Conservation (phyloP, 495 filamentous ascomycete species). For the Neurospora sublineolata region DNA sequence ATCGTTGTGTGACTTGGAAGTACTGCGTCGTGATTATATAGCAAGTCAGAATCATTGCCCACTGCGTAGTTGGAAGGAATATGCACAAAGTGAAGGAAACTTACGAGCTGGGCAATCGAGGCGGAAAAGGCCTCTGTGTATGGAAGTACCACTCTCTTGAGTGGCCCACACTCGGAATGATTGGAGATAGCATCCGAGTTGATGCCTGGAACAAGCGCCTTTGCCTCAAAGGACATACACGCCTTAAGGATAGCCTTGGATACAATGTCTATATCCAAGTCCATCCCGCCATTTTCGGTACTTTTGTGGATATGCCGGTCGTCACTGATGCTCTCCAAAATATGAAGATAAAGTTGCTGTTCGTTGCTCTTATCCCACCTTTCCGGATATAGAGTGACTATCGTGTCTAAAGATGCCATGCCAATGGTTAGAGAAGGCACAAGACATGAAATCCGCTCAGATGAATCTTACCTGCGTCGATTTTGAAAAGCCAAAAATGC, state of each 20-base stretch:
- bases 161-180: too few species aligned
- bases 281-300: background rate
- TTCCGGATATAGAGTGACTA: conserved; percentile 4
- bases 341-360: background rate
- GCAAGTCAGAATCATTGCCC: background rate
- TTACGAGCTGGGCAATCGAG: conserved; percentile 3
- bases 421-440: background rate
- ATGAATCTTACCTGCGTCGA: background rate
- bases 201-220: background rate
- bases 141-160: background rate
- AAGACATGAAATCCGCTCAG: background rate
- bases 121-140: conserved; percentile 2
- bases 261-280: background rate
- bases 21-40: background rate
- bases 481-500: conserved; percentile 6
- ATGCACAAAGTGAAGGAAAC: background rate
- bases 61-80: too few species aligned
- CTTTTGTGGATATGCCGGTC: background rate
- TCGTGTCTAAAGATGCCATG: background rate
- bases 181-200: background rate
- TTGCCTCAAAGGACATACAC: conserved; percentile 2
- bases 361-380: conserved; percentile 1
- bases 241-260: background rate
- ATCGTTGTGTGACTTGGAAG: conserved; percentile 3
- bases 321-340: background rate